Evolutionary conservation across 345 rosid species (phyloP), one percentile per base, ranked within the genome.

Genomic region (Hypericum androsaemum): DNA sequence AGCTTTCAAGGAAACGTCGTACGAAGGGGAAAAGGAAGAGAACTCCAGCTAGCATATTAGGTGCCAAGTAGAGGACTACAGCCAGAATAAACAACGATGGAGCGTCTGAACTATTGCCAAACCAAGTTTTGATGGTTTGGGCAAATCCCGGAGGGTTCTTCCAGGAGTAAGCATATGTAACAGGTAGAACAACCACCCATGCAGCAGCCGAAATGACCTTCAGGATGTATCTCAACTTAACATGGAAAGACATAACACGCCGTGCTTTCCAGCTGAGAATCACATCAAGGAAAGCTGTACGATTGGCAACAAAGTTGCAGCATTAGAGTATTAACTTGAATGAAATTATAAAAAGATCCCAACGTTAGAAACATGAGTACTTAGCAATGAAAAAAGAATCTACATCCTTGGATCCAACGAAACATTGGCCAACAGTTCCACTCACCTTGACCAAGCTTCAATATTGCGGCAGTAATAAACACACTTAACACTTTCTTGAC

Each of bases 391-490:
- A 22, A 22, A 22, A 44, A 2, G 47, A 44, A 44, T n/a, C 47
- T 12, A 44, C 7, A 44, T 44, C 5, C 15, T 40, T 59, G 37
- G 13, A 54, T 9, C 9, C 36, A 43, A 2, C 13, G 47, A 52
- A 60, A 9, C 2, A 12, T 43, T 47, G 37, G 43, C 32, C 39
- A 45, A 59, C 36, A n/a, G 8, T 6, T 39, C 32, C 41, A 42
- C 68, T 43, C 71, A 86, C 99, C 99, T 83, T 88, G 97, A 43
- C 95, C 99, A 71, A 94, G 90, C 80, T 94, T 88, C 67, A 94
- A 55, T 60, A 94, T 76, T 12, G 99, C 97, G 68, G 99, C 99
- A 22, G 99, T 88, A 54, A 94, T 94, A 60, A 94, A 94, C 59
- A 82, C 77, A 53, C 92, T 86, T 77, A 94, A 67, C 37, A 80